phyloP scores from a whole-genome alignment of 805 yeast species.

The Wickerhamiella lipophila region DNA sequence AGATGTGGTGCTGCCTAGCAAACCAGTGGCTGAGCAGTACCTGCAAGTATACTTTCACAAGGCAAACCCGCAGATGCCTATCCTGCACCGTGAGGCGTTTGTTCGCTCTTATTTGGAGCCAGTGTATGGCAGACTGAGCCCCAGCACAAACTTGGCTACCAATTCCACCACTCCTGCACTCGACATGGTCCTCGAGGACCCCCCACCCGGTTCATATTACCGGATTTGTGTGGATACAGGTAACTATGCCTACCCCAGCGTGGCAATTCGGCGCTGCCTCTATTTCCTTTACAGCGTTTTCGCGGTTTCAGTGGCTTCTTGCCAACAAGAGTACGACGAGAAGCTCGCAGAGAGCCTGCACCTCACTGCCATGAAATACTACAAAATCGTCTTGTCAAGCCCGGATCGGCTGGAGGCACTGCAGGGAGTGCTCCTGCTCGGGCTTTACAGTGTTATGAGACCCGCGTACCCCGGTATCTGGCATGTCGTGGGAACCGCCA shows the following conservation, averaged over 20 bases:
- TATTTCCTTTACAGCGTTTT: conserved; percentile 65
- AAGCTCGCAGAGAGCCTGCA: conserved; percentile 57
- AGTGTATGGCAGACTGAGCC: conserved; percentile 56
- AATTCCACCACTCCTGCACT: conserved; percentile 10
- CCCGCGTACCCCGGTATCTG: conserved; percentile 89
- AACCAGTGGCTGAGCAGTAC: conserved; percentile 53
- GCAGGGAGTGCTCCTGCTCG: conserved; percentile 56
- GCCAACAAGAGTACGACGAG: conserved; percentile 53
- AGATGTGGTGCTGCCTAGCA: conserved; percentile 47
- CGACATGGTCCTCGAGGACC: conserved; percentile 14
- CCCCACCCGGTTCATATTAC: conserved; percentile 18
- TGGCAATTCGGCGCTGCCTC: conserved; percentile 25
- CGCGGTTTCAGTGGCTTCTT: conserved; percentile 68
- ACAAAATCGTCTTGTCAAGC: conserved; percentile 27
- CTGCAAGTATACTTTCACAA: conserved; percentile 59
- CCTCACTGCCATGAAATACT: conserved; percentile 45
- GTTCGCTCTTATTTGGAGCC: conserved; percentile 58
- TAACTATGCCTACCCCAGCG: conserved; percentile 17
- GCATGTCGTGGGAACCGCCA: conserved; percentile 73
- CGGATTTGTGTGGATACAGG: conserved; percentile 16
- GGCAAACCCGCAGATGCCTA: conserved; percentile 72
- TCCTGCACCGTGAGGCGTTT: conserved; percentile 71
- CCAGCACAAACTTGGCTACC: conserved; percentile 37
- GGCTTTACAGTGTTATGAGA: conserved; percentile 69
- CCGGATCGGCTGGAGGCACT: conserved; percentile 54